A percentile compares a stretch with the other conserved stretches of the same genome.
These are phyloP conservation scores for Discostella stelligeroides DNA, from an alignment of 108 stramenopile genomes.

Conservation along the genomic window DNA sequence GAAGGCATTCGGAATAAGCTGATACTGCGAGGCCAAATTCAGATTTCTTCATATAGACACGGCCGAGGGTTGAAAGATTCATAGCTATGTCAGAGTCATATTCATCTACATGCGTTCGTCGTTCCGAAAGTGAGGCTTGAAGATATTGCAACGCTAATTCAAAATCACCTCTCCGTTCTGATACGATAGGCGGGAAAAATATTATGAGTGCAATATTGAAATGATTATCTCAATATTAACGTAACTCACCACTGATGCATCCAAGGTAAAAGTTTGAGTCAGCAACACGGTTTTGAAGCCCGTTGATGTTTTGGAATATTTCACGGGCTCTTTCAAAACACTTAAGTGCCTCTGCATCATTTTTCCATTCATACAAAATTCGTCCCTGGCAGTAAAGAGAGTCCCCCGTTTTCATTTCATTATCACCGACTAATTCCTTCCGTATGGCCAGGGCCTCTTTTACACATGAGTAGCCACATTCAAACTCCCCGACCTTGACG, in stretches of 20 bases:
- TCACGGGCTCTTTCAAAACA: slow-evolving; percentile 42
- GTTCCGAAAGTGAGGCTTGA: slow-evolving; percentile 34
- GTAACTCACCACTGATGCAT: slow-evolving; percentile 31
- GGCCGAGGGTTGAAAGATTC: slow-evolving; percentile 37
- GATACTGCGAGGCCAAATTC: slow-evolving; percentile 39
- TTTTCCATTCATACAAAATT: slow-evolving; percentile 45
- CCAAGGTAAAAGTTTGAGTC: slow-evolving; percentile 43
- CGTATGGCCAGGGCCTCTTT: slow-evolving; percentile 45
- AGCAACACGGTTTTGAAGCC: slow-evolving; percentile 24
- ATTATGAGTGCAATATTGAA: not conserved
- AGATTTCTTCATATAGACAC: slow-evolving; percentile 33
- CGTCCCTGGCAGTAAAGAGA: slow-evolving; percentile 47
- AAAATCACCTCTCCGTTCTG: slow-evolving; percentile 26
- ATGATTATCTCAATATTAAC: not conserved
- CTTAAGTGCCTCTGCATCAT: slow-evolving; percentile 38
- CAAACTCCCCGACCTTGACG: slow-evolving; percentile 42
- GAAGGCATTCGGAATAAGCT: slow-evolving; percentile 46
- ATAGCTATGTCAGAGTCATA: slow-evolving; percentile 24
- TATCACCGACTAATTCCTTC: slow-evolving; percentile 29
- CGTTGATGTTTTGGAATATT: slow-evolving; percentile 23
- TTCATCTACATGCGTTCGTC: slow-evolving; percentile 29
- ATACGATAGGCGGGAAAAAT: not conserved
- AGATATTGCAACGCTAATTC: slow-evolving; percentile 37
- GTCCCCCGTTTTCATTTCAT: slow-evolving; percentile 39
- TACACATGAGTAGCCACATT: slow-evolving; percentile 48